Conservation (phyloP, 2,329 filamentous ascomycete genomes). For the Colletotrichum australisinense region DNA sequence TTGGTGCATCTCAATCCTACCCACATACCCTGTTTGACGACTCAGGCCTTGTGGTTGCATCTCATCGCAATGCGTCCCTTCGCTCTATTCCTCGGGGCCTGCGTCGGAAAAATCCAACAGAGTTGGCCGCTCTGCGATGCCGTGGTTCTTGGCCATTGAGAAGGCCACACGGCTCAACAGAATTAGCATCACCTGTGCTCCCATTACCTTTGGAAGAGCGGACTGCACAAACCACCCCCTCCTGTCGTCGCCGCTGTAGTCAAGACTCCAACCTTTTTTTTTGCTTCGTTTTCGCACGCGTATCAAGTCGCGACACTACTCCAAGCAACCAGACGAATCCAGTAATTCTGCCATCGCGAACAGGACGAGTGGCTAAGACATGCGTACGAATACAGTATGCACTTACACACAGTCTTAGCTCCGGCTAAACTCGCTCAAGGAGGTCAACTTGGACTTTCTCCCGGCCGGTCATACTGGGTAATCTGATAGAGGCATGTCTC, state of each 20-base stretch:
- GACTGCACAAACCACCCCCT: not conserved
- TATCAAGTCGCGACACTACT: not conserved
- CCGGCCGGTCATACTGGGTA: not conserved
- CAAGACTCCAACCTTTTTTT: not conserved
- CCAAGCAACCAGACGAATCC: not conserved
- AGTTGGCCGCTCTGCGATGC: not conserved
- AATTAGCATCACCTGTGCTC: not conserved
- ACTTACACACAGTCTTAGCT: not conserved
- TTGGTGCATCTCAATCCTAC: not conserved
- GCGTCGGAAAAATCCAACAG: not conserved
- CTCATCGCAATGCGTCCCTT: not conserved
- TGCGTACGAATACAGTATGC: constrained; percentile 13
- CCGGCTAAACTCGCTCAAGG: not conserved
- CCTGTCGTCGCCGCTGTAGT: not conserved
- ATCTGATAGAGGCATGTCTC: constrained; percentile 19
- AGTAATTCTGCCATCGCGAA: not conserved
- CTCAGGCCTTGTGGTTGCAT: not conserved
- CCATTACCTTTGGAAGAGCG: not conserved
- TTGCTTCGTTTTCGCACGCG: not conserved
- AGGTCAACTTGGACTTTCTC: not conserved
- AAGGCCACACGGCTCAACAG: not conserved
- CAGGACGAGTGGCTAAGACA: constrained; percentile 28
- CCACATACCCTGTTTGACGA: not conserved
- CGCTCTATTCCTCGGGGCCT: not conserved
- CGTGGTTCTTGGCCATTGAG: not conserved